These are phyloP conservation scores for Tillandsia leiboldiana DNA, from an alignment of 176 grass and related monocot genomes.

Conservation along the genomic window DNA sequence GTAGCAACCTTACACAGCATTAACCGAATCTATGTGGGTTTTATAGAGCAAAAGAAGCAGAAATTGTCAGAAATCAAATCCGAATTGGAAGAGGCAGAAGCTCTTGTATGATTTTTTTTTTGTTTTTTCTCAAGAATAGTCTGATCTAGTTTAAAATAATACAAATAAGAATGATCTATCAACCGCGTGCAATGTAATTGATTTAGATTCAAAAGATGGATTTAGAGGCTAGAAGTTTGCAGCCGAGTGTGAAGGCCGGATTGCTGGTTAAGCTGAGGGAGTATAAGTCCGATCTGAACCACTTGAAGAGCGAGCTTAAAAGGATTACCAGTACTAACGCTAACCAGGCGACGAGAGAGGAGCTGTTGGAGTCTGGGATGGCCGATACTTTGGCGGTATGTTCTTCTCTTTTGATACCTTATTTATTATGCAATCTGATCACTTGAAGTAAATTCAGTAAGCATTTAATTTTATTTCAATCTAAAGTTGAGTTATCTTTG, in stretches of 20 bases:
- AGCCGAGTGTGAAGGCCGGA: slow-evolving; percentile 64
- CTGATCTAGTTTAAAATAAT: not conserved
- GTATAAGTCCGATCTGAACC: slow-evolving; percentile 85
- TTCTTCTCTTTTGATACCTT: not conserved
- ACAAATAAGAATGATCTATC: slow-evolving; percentile 5
- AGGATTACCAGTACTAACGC: slow-evolving; percentile 50
- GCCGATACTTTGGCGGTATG: slow-evolving; percentile 61
- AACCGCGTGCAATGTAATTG: not conserved
- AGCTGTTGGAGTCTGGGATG: slow-evolving; percentile 78
- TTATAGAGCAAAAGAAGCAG: slow-evolving; percentile 73
- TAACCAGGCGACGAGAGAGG: slow-evolving; percentile 62
- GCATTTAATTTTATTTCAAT: no score
- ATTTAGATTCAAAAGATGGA: slow-evolving; percentile 84
- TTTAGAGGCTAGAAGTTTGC: slow-evolving; percentile 79
- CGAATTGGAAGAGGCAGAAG: slow-evolving; percentile 68
- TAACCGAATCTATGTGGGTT: not conserved
- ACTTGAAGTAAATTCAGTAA: not conserved
- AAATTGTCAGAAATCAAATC: slow-evolving; percentile 79
- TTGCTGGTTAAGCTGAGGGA: slow-evolving; percentile 81
- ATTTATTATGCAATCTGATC: not conserved
- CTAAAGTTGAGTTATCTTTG: no score
- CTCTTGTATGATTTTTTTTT: slow-evolving; percentile 38
- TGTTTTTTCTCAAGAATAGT: not conserved
- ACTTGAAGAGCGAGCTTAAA: slow-evolving; percentile 72
- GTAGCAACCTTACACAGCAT: slow-evolving; percentile 13